A percentile compares a stretch with the other conserved stretches of the same genome.
These are phyloP conservation scores for Globisporangium alternatum DNA, from an alignment of 352 stramenopile genomes.

Conservation along the genomic window DNA sequence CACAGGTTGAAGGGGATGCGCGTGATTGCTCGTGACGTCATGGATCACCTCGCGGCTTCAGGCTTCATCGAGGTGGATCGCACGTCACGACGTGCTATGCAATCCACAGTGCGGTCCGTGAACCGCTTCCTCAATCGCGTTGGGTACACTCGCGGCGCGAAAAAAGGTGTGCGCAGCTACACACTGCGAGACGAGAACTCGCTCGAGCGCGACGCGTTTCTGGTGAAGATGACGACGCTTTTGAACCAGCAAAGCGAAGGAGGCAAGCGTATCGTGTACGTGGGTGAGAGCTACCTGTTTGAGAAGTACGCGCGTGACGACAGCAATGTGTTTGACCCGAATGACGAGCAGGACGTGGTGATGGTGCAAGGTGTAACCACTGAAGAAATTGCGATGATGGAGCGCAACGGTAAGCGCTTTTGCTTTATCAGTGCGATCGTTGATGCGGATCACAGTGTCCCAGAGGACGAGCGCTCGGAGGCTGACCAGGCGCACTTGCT, in stretches of 20 bases:
- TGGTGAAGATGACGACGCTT: slow-evolving; percentile 8
- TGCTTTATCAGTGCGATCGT: slow-evolving; percentile 15
- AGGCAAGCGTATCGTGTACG: slow-evolving; percentile 6
- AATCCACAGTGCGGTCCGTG: slow-evolving; percentile 6
- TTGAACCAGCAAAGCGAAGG: neutral
- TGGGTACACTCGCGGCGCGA: slow-evolving; percentile 4
- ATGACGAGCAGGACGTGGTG: slow-evolving; percentile 12
- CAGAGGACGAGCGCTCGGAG: neutral
- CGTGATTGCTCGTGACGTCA: neutral
- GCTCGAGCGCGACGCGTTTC: neutral
- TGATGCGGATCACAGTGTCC: neutral
- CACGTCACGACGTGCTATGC: neutral
- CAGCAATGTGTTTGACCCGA: slow-evolving; percentile 9
- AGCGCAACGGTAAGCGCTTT: slow-evolving; percentile 2
- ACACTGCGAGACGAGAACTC: slow-evolving; percentile 1
- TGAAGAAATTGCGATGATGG: neutral
- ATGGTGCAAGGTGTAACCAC: neutral
- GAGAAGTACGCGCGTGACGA: slow-evolving; percentile 6
- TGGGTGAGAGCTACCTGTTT: slow-evolving; percentile 13
- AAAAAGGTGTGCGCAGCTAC: neutral
- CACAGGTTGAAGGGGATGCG: neutral
- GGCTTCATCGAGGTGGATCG: slow-evolving; percentile 7
- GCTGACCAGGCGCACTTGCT: slow-evolving; percentile 9
- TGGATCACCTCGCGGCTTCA: neutral
- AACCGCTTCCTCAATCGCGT: neutral